These are phyloP conservation scores for Teunomyces pallodes DNA, from an alignment of 805 yeast genomes.

Conservation along the genomic window DNA sequence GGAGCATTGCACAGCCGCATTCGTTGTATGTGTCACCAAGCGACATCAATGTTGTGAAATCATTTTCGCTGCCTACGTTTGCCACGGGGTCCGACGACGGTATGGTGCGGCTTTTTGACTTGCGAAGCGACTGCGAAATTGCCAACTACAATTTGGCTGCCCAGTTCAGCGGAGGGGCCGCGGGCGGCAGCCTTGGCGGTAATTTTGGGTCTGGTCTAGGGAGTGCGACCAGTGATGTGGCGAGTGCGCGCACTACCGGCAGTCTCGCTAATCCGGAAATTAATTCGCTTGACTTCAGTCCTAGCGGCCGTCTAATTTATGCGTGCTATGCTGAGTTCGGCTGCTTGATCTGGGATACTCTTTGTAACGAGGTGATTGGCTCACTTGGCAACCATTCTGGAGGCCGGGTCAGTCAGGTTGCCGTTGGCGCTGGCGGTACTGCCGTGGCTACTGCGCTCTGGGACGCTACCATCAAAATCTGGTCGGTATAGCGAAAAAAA, in stretches of 20 bases:
- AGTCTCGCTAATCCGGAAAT: constrained; percentile 64
- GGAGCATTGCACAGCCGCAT: constrained; percentile 43
- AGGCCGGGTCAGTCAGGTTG: constrained; percentile 60
- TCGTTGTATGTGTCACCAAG: constrained; percentile 53
- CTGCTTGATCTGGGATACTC: constrained; percentile 74
- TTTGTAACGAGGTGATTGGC: constrained; percentile 65
- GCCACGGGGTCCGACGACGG: constrained; percentile 82
- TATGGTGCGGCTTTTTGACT: constrained; percentile 62
- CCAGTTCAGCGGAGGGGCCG: constrained; percentile 3
- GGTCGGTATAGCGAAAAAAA: constrained; percentile 38
- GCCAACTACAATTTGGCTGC: constrained; percentile 41
- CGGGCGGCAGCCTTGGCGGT: neutral
- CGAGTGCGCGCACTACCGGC: constrained; percentile 1
- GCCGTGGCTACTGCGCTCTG: constrained; percentile 79
- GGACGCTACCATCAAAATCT: constrained; percentile 70
- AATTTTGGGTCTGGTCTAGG: no score
- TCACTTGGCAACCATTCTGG: constrained; percentile 58
- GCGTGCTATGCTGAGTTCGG: constrained; percentile 75
- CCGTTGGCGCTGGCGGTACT: constrained; percentile 68
- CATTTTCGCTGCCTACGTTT: constrained; percentile 57
- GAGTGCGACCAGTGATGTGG: no score
- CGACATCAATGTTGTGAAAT: constrained; percentile 61
- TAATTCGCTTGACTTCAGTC: constrained; percentile 67
- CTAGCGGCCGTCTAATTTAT: constrained; percentile 71
- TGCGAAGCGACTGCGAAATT: constrained; percentile 72